Evolutionary conservation across 768 basidiomycete species (phyloP), one percentile per base, ranked within the genome.

Genomic region (Nidularia pulvinata): DNA sequence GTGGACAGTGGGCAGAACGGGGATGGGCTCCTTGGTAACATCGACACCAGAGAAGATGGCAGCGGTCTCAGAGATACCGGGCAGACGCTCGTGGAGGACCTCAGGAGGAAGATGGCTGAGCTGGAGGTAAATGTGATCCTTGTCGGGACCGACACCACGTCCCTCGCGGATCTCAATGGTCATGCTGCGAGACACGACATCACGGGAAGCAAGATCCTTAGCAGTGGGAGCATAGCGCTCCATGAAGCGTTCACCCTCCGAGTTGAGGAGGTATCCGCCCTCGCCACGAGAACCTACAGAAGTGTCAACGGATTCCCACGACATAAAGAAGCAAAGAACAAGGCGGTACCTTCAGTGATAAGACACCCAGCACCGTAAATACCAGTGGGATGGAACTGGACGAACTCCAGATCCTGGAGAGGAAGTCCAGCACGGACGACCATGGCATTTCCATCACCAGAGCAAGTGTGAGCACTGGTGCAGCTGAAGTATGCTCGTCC

Each of bases 371-470:
- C 96, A 60, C 97, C 97, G 68, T 98, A 99, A 65, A 99, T 98
- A 73, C 97, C 97, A 46, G 97, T 98, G 2, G 97, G 97, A 71
- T 98, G 97, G 92, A 99, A 99, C 70, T 99, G 97, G n/a, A 98
- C 95, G 68, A 99, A 99, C 73, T 99, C 97, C 56, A 90, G 71
- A 74, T 99, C 97, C 75, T 98, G 97, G 44, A 98, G 79, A 51
- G 97, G 97, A 50, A 99, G 79, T 33, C 97, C 97, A 30, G 97
- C 97, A 65, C 97, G 86, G 48, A 87, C 87, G 59, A 98, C 94
- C 97, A 99, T 99, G 33, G 93, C 97, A 65, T 98, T 98, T 55
- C 97, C 97, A 60, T 99, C 97, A 67, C 97, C 97, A 51, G 96
- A 91, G 76, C 97, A 99, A 14, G 97, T 99, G 71, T 99, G 97